phyloP scores from a whole-genome alignment of 2,329 filamentous ascomycete genomes.

The Aspergillus luchuensis region DNA sequence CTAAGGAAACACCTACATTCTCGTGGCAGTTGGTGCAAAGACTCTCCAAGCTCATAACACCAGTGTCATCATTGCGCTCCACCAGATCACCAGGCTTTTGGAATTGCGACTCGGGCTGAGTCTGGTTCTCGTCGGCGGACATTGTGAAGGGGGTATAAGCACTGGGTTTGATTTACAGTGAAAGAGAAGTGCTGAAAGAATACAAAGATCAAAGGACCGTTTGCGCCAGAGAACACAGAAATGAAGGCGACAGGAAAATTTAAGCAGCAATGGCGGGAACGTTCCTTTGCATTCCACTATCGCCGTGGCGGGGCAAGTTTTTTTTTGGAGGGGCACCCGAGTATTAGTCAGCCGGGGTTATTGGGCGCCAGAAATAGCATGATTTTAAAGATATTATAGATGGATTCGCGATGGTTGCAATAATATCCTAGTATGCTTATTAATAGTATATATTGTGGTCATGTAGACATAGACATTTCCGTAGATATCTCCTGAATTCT shows the following conservation, averaged over 20 bases:
- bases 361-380: not conserved
- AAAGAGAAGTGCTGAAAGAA: not conserved
- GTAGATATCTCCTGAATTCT: not conserved
- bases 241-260: not conserved
- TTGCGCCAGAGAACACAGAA: not conserved
- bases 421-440: not conserved
- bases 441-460: not conserved
- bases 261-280: conserved; percentile 23
- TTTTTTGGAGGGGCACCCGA: conserved; percentile 27
- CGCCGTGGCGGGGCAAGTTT: conserved; percentile 26
- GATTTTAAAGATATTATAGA: not conserved
- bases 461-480: not conserved
- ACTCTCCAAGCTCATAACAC: conserved; percentile 60
- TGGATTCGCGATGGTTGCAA: not conserved
- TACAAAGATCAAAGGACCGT: not conserved
- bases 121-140: conserved; percentile 28
- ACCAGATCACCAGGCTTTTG: conserved; percentile 43
- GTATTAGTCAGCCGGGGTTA: conserved; percentile 22
- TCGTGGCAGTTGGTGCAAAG: conserved; percentile 85
- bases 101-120: conserved; percentile 35
- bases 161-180: not conserved
- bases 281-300: conserved; percentile 33
- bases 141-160: conserved; percentile 22
- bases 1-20: conserved; percentile 62
- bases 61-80: conserved; percentile 44